Evolutionary conservation across 177 flowering plant genomes (phyloP), one percentile per base, ranked within the genome.

Genomic region (Vitis hybrid): DNA sequence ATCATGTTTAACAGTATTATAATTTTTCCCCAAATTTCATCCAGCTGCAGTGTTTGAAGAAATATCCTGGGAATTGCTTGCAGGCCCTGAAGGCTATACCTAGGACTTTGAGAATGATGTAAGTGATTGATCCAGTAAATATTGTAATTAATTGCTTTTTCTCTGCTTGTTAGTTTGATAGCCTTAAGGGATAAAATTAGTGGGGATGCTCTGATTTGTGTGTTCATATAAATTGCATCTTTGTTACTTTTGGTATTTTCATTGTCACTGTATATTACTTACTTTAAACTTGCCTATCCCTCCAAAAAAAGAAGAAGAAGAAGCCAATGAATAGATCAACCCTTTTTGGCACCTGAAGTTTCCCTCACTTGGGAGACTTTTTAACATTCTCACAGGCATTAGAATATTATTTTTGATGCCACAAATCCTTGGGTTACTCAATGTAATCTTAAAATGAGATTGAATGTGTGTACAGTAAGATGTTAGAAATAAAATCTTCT

Each of bases 41-140:
- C 45, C 92, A 95, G 98, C 86, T 93, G 70, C 93, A 87, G 71
- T 85, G 91, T 75, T 77, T 95, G 79, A 91, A 85, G 74, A 91
- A 88, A 76, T 83, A 79, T 83, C 98, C 98, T 65, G 96, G 94
- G 53, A 93, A 93, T 81, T 83, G 82, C 80, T 76, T 91, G 77
- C 93, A 89, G 72, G 99, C 99, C 62, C 79, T 95, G 74, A 87
- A 83, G 80, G 88, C 91, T 62, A 87, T 95, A 64, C 99, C 99
- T 18, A 89, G 99, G 75, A 95, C 99, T 68, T 77, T 91, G 80
- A 87, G 99, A 80, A 93, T 95, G 99, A 95, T 95, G 99, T 95
- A 84, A 84, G 94, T 74, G 56, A 55, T 72, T 49, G n/a, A 45
- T 51, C 56, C 13, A 15, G 50, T 11, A 51, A 18, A 52, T 51